Evolutionary conservation across 106 monocot genomes (phyloP).

Genomic region (Iris macrosiphon): DNA sequence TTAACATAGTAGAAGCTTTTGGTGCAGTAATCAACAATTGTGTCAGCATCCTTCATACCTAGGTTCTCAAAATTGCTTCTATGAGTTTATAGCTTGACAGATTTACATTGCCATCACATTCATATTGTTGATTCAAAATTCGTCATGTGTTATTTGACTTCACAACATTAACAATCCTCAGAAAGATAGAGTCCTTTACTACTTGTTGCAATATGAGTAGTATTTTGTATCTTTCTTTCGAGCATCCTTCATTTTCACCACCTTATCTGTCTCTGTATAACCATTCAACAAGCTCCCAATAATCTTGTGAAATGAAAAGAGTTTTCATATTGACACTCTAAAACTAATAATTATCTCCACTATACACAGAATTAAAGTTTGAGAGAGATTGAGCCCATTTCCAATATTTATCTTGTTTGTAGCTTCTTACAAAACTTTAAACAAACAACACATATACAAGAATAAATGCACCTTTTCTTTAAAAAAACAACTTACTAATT

Average conservation of each 20-base stretch:
- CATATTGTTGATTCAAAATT: conserved; percentile 1
- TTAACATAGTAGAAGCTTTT: conserved; percentile 9
- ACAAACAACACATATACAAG: no score
- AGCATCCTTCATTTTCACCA: background rate
- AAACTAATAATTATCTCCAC: background rate
- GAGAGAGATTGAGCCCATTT: no score
- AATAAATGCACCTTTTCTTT: no score
- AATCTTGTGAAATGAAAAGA: background rate
- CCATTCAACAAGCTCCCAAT: conserved; percentile 2
- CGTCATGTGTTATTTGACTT: background rate
- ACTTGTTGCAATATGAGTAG: conserved; percentile 8
- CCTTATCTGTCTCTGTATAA: background rate
- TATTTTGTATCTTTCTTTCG: conserved; percentile 9
- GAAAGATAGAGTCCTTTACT: background rate
- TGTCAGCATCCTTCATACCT: conserved; percentile 2
- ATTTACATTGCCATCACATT: background rate
- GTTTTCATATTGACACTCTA: background rate
- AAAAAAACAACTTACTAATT: no score
- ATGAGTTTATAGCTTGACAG: conserved; percentile 3
- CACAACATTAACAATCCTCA: background rate
- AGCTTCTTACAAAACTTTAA: no score
- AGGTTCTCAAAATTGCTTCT: conserved; percentile 4
- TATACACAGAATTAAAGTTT: no score
- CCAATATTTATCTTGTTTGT: no score
- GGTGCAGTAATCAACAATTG: conserved; percentile 4